Percentiles rank a stretch among this genome's conserved stretches.
Evolutionary conservation across 2,329 filamentous ascomycete species (phyloP).

Genomic region (Annulohypoxylon truncatum): DNA sequence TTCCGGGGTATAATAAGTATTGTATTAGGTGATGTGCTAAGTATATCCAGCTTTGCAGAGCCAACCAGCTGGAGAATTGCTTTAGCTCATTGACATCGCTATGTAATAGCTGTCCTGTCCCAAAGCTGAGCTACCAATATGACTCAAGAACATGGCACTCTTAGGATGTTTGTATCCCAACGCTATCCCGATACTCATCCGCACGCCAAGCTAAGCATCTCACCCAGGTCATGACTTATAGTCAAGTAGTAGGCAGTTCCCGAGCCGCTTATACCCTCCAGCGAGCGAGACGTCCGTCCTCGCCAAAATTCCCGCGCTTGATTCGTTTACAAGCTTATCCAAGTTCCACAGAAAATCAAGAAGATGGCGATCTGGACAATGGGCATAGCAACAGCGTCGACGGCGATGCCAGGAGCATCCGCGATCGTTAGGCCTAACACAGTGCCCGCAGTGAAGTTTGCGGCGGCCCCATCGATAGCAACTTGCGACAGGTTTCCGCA

Average conservation of each 20-base stretch:
- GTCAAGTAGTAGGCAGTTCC: not conserved
- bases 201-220: constrained; percentile 2
- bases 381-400: constrained; percentile 39
- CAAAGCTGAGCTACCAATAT: not conserved
- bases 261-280: not conserved
- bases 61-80: not conserved
- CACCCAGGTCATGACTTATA: not conserved
- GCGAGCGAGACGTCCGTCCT: not conserved
- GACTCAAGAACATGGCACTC: not conserved
- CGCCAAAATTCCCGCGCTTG: not conserved
- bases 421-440: constrained; percentile 53
- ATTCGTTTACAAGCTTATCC: constrained; percentile 39
- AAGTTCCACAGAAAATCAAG: constrained; percentile 43
- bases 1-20: not conserved
- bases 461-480: constrained; percentile 56
- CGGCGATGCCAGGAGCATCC: constrained; percentile 48
- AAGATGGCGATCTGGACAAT: constrained; percentile 42
- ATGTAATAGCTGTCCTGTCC: not conserved
- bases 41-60: not conserved
- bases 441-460: constrained; percentile 58
- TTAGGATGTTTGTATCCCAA: not conserved
- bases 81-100: constrained; percentile 2
- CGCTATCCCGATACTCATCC: not conserved
- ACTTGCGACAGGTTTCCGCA: constrained; percentile 60
- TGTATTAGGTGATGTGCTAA: not conserved